Evolutionary conservation across 192 early-diverging fungal species (phyloP), one percentile per base, ranked within the genome.

Genomic region (Nowakowskiella sp.): DNA sequence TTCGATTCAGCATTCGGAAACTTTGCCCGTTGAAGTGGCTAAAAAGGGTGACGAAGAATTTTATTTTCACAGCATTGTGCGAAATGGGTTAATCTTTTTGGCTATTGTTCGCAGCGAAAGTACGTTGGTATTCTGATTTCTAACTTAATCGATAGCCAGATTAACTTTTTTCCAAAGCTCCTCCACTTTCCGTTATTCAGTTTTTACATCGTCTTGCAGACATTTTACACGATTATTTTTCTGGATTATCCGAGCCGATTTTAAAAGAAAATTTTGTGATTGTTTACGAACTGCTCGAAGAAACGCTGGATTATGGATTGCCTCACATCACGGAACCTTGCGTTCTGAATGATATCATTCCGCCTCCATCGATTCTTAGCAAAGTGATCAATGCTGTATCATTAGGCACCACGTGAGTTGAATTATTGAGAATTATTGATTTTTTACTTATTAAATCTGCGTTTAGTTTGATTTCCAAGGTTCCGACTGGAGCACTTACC

Each of bases 231-330:
- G 89, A 92, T 52, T 97, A 97, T 58, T 82, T 94, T 49, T 85
- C 85, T 13, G 68, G 78, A 28, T 62, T 97, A 16, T 84, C 86
- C 6, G 92, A 95, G 58, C 57, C 72, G 16, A 81, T 81, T 23
- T 78, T 97, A 19, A 89, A 87, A 67, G 92, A 97, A 49, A 88
- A 94, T 70, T 94, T 93, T 82, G 82, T 85, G 24, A 87, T 85
- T 8, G 85, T 94, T 4, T 90, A 92, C 53, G 83, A 90, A 72
- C 80, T 86, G 67, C 23, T 29, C 5, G 88, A 92, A 44, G 94
- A 97, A 64, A 87, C 92, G 82, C 76, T 97, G 39, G 94, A 97
- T 64, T 82, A 91, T 68, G 91, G 90, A 22, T 80, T 73, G 42
- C 88, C 88, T 13, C 71, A 92, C 46, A 91, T 90, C 26, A 97